A percentile compares a stretch with the other conserved stretches of the same genome.
These are phyloP conservation scores for Paraurostyla sp. DNA, from an alignment of 73 alveolate genomes.

Conservation along the genomic window DNA sequence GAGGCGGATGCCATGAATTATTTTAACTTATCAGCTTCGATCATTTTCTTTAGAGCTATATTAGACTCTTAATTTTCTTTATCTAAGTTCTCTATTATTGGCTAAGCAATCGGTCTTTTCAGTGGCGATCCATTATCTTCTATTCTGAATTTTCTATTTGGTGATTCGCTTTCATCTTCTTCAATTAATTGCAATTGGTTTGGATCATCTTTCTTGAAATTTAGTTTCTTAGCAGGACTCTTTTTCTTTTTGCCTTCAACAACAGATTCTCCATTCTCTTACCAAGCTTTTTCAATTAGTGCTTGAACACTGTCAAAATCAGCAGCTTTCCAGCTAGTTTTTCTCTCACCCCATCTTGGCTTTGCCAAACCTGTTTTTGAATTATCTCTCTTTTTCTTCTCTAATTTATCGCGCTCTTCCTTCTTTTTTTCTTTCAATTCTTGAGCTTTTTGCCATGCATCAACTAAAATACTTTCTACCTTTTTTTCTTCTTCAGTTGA, in stretches of 20 bases:
- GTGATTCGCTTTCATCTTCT: constrained; percentile 43
- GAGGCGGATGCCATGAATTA: background rate
- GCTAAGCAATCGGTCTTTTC: background rate
- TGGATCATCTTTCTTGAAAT: constrained; percentile 10
- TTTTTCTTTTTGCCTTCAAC: background rate
- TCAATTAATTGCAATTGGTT: background rate
- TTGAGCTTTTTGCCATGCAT: constrained; percentile 53
- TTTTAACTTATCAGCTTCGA: constrained; percentile 7
- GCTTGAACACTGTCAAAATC: constrained; percentile 38
- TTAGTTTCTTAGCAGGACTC: too few relatives aligned
- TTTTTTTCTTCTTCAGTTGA: background rate
- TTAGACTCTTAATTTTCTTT: background rate
- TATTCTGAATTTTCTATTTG: background rate
- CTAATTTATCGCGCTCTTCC: constrained; percentile 10
- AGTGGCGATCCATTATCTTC: background rate
- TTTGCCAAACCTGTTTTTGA: constrained; percentile 24
- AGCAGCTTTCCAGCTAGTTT: constrained; percentile 52
- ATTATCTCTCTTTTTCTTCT: constrained; percentile 4
- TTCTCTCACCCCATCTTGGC: constrained; percentile 44
- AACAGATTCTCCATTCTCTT: background rate
- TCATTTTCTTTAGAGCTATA: constrained; percentile 4
- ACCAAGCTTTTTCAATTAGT: constrained; percentile 27
- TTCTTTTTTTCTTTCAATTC: constrained; percentile 20
- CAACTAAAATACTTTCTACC: background rate
- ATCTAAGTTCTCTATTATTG: constrained; percentile 1